A percentile compares a stretch with the other conserved stretches of the same genome.
Evolutionary conservation across 2,329 filamentous ascomycete species (phyloP).

Genomic region (Penicillium crustosum): DNA sequence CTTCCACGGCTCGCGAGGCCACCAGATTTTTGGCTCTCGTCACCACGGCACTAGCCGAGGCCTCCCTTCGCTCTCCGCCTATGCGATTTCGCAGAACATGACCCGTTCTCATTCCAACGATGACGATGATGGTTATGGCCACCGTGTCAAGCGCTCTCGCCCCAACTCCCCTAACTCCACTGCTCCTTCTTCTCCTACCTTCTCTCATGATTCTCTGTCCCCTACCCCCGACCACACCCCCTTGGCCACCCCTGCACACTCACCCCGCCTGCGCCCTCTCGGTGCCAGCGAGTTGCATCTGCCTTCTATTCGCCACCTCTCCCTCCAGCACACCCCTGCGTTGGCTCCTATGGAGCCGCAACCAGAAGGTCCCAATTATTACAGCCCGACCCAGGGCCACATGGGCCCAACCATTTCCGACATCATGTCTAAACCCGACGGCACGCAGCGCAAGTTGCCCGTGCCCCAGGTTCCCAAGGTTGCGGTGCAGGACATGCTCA

Average conservation of each 20-base stretch:
- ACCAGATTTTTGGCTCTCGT: constrained; percentile 51
- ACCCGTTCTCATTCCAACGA: constrained; percentile 82
- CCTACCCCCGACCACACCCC: constrained; percentile 98
- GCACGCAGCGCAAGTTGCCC: constrained; percentile 84
- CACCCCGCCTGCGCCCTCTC: constrained; percentile 81
- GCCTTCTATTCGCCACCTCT: constrained; percentile 76
- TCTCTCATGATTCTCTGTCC: constrained; percentile 92
- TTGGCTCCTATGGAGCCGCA: constrained; percentile 70
- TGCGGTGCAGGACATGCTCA: constrained; percentile 79
- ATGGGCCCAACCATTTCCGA: constrained; percentile 81
- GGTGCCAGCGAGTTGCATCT: constrained; percentile 72
- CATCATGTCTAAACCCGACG: constrained; percentile 87
- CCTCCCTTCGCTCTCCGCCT: constrained; percentile 76
- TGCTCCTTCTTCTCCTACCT: constrained; percentile 91
- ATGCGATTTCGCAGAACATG: constrained; percentile 76
- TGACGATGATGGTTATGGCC: constrained; percentile 68
- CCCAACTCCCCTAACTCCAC: constrained; percentile 95
- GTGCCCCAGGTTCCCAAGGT: constrained; percentile 87
- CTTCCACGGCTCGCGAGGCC: constrained; percentile 43
- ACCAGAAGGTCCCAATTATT: constrained; percentile 59
- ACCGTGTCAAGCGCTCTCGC: constrained; percentile 80
- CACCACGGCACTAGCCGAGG: constrained; percentile 51
- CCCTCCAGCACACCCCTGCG: constrained; percentile 65
- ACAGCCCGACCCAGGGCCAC: constrained; percentile 56
- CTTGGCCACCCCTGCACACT: constrained; percentile 93